Conservation (phyloP, 192 early-diverging fungal genomes). For the Spizellomyces sp. region DNA sequence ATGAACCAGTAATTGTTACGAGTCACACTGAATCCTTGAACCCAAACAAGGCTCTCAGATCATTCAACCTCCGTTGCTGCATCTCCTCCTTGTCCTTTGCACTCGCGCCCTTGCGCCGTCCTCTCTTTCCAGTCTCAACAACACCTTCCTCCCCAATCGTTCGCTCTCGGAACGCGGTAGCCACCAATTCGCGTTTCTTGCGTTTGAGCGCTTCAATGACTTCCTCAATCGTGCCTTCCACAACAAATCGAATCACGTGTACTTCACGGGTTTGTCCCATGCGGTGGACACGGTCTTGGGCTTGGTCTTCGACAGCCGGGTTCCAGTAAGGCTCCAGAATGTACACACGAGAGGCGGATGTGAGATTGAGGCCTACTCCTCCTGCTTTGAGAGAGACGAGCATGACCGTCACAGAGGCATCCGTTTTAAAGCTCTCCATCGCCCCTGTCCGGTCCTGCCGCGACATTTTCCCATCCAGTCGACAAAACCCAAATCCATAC, state of each 20-base stretch:
- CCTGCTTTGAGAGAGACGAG: slow-evolving; percentile 63
- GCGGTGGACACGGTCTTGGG: slow-evolving; percentile 61
- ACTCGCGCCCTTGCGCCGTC: not conserved
- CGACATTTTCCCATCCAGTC: slow-evolving; percentile 58
- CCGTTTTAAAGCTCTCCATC: slow-evolving; percentile 59
- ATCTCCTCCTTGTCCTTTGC: slow-evolving; percentile 2
- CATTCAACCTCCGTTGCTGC: slow-evolving; percentile 20
- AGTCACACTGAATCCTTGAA: slow-evolving; percentile 2
- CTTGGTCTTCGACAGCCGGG: slow-evolving; percentile 63
- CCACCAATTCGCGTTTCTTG: slow-evolving; percentile 46
- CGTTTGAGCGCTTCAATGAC: slow-evolving; percentile 53
- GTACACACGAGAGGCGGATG: slow-evolving; percentile 53
- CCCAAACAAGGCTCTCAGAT: slow-evolving; percentile 18
- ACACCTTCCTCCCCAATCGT: not conserved
- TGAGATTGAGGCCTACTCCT: slow-evolving; percentile 64
- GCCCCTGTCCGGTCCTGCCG: slow-evolving; percentile 57
- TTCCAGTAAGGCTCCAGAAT: slow-evolving; percentile 66
- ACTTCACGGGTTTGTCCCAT: slow-evolving; percentile 58
- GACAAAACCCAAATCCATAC: slow-evolving; percentile 37
- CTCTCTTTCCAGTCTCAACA: not conserved
- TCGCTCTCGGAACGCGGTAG: slow-evolving; percentile 43
- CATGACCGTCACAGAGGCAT: slow-evolving; percentile 50
- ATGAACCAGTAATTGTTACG: too few species aligned
- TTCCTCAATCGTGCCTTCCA: slow-evolving; percentile 57
- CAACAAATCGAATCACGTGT: slow-evolving; percentile 51